These are phyloP conservation scores for Chrysanthemum makinoi DNA, from an alignment of 129 eudicot genomes.

Conservation along the genomic window DNA sequence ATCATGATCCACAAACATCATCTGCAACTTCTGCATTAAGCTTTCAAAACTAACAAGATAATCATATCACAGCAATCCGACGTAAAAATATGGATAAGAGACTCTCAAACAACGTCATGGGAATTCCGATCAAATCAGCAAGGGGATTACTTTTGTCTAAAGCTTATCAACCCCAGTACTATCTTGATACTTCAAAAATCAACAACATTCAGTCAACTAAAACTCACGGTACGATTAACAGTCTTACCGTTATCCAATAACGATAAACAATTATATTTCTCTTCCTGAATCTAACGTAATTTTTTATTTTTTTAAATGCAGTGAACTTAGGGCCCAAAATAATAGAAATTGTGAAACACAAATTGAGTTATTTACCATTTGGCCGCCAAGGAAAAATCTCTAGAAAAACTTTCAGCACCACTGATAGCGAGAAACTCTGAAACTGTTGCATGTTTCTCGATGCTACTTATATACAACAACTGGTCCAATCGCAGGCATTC, in stretches of 20 bases:
- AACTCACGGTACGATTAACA: background rate
- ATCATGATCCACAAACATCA: conserved; percentile 3
- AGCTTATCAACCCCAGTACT: conserved; percentile 16
- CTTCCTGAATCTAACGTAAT: background rate
- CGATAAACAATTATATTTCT: background rate
- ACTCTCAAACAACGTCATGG: conserved; percentile 12
- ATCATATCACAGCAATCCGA: background rate
- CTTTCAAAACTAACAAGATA: background rate
- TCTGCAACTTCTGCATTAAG: conserved; percentile 5
- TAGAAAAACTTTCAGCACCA: conserved; percentile 19
- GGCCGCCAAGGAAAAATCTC: conserved; percentile 23
- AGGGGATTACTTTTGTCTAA: conserved; percentile 20
- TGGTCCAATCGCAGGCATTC: conserved; percentile 34
- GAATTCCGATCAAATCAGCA: conserved; percentile 13
- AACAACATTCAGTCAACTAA: background rate
- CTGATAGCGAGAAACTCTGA: conserved; percentile 28
- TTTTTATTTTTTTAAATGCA: background rate
- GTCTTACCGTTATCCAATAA: background rate
- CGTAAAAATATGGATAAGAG: conserved; percentile 25
- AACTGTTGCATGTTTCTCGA: conserved; percentile 27
- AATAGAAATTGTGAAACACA: conserved; percentile 32
- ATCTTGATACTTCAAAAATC: conserved; percentile 6
- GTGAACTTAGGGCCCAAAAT: conserved; percentile 27
- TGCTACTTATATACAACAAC: conserved; percentile 38
- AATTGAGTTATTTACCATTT: conserved; percentile 30